These are phyloP conservation scores for Verticillium nonalfalfae DNA, from an alignment of 2,329 filamentous ascomycete species.

Conservation along the genomic window DNA sequence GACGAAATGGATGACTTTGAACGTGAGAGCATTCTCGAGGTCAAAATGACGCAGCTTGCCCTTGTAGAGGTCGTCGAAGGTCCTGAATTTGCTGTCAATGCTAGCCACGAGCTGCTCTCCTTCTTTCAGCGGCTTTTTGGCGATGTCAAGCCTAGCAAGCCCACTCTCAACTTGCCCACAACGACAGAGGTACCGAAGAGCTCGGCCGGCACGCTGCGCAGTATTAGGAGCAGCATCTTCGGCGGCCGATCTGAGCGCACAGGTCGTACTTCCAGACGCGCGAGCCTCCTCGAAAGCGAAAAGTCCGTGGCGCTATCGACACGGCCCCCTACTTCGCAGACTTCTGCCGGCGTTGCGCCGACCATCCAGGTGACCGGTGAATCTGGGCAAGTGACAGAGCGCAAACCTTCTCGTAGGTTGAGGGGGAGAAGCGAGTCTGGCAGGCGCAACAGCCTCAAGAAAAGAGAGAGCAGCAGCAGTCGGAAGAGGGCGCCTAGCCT, in stretches of 20 bases:
- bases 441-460: slow-evolving; percentile 46
- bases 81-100: slow-evolving; percentile 78
- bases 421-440: slow-evolving; percentile 39
- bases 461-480: slow-evolving; percentile 43
- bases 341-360: slow-evolving; percentile 44
- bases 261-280: slow-evolving; percentile 19
- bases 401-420: slow-evolving; percentile 25
- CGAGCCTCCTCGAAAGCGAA: slow-evolving; percentile 27
- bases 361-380: slow-evolving; percentile 74
- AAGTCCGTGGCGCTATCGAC: slow-evolving; percentile 23
- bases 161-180: slow-evolving; percentile 17
- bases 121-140: slow-evolving; percentile 80
- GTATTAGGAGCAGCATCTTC: slow-evolving; percentile 71
- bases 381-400: slow-evolving; percentile 34
- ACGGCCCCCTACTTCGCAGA: slow-evolving; percentile 35
- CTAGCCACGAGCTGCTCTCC: slow-evolving; percentile 75
- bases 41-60: slow-evolving; percentile 90
- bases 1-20: slow-evolving; percentile 80
- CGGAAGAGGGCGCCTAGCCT: slow-evolving; percentile 37
- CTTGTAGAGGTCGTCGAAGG: slow-evolving; percentile 80
- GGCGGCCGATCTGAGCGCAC: slow-evolving; percentile 39
- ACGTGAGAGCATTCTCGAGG: slow-evolving; percentile 81
- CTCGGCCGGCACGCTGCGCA: slow-evolving; percentile 64
- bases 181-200: slow-evolving; percentile 57
- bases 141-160: slow-evolving; percentile 21